Conservation (phyloP, 106 monocot genomes). For the Dactylorhiza incarnata region DNA sequence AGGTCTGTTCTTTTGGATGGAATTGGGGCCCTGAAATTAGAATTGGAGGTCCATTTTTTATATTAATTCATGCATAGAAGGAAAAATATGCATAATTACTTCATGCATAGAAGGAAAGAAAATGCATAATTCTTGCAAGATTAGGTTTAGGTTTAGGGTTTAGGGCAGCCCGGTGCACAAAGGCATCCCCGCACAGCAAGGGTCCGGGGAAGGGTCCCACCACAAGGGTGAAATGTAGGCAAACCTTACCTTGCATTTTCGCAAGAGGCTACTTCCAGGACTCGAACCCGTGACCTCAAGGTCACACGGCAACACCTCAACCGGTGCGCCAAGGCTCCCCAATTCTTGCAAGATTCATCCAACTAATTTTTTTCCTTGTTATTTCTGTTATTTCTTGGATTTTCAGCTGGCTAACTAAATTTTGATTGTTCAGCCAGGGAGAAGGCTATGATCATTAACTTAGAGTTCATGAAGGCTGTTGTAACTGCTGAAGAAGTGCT, state of each 20-base stretch:
- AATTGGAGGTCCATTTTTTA: background rate
- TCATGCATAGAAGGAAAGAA: background rate
- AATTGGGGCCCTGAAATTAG: too few species aligned
- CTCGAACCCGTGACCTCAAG: too few species aligned
- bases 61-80: background rate
- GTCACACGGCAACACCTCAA: too few species aligned
- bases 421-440: constrained; percentile 63
- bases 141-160: too few species aligned
- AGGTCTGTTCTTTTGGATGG: too few species aligned
- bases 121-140: background rate
- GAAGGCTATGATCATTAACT: constrained; percentile 88
- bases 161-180: too few species aligned
- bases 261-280: too few species aligned
- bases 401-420: background rate
- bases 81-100: background rate
- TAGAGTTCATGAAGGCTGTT: constrained; percentile 84
- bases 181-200: too few species aligned
- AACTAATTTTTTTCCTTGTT: background rate
- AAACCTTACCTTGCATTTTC: too few species aligned
- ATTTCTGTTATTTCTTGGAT: background rate
- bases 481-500: constrained; percentile 90
- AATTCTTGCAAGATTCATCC: background rate
- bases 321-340: too few species aligned
- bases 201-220: too few species aligned
- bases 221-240: too few species aligned